phyloP scores from a whole-genome alignment of 2,329 filamentous ascomycete genomes.

The Elsinoe necatrix region DNA sequence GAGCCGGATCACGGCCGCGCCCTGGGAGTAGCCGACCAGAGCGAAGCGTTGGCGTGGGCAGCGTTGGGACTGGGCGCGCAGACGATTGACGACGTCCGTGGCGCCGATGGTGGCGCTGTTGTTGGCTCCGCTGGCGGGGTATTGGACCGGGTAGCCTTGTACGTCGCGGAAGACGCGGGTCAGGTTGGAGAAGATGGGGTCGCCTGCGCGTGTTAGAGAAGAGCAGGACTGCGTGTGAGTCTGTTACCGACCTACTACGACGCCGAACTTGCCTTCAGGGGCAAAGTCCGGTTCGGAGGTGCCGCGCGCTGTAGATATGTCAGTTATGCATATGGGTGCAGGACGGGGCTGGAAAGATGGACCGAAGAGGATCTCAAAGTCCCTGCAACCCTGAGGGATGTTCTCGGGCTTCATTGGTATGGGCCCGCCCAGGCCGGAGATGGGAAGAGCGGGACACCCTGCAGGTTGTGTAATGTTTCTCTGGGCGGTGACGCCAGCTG shows the following conservation, averaged over 20 bases:
- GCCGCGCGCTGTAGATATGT: not conserved
- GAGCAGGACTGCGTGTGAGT: too few species aligned
- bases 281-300: not conserved
- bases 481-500: not conserved
- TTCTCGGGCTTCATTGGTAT: not conserved
- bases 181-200: slow-evolving; percentile 1
- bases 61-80: not conserved
- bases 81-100: slow-evolving; percentile 6
- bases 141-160: slow-evolving; percentile 11
- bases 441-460: not conserved
- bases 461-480: not conserved
- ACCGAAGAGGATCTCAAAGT: slow-evolving; percentile 3
- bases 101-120: slow-evolving; percentile 10
- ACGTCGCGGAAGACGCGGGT: slow-evolving; percentile 6
- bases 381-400: not conserved
- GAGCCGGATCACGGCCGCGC: slow-evolving; percentile 11
- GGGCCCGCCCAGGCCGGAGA: not conserved
- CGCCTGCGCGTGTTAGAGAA: not conserved
- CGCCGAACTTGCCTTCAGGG: not conserved
- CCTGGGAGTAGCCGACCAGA: slow-evolving; percentile 15
- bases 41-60: slow-evolving; percentile 13
- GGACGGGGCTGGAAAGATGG: not conserved
- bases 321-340: not conserved
- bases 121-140: slow-evolving; percentile 13
- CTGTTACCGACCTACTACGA: not conserved